Conservation (phyloP, 2,329 filamentous ascomycete species). For the Clarireedia sp. region DNA sequence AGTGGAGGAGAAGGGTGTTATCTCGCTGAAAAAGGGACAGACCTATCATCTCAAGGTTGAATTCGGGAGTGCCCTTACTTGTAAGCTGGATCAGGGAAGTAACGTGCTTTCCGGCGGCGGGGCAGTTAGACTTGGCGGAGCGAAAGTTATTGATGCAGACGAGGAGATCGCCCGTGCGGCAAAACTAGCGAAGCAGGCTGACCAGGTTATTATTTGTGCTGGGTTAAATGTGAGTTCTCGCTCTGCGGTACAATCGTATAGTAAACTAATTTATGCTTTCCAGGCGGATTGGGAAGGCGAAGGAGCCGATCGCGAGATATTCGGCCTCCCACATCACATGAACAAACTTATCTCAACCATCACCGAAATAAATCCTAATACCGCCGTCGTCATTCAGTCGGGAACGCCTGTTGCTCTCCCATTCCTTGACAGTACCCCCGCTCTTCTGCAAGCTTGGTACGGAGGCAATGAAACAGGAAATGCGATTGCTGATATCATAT, state of each 20-base stretch:
- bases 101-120: conserved; percentile 48
- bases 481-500: conserved; percentile 66
- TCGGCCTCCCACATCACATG: conserved; percentile 23
- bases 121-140: conserved; percentile 54
- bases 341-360: conserved; percentile 40
- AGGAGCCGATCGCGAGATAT: conserved; percentile 22
- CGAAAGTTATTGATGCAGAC: conserved; percentile 46
- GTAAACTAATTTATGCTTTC: conserved; percentile 40
- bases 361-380: conserved; percentile 50
- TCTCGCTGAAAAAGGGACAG: conserved; percentile 24
- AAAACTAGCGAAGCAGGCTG: conserved; percentile 55
- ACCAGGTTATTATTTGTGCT: conserved; percentile 68
- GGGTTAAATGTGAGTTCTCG: conserved; percentile 52
- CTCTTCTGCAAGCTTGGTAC: conserved; percentile 73
- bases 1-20: conserved; percentile 26
- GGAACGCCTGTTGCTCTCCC: conserved; percentile 70
- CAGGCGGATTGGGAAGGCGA: conserved; percentile 38
- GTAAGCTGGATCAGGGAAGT: conserved; percentile 41
- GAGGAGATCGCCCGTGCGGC: conserved; percentile 60
- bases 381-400: conserved; percentile 68
- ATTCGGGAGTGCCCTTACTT: conserved; percentile 51
- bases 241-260: conserved; percentile 34
- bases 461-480: conserved; percentile 83
- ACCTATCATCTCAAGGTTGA: conserved; percentile 28
- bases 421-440: conserved; percentile 47